Evolutionary conservation across 257 asterid genomes (phyloP).

Genomic region (Phtheirospermum japonicum): DNA sequence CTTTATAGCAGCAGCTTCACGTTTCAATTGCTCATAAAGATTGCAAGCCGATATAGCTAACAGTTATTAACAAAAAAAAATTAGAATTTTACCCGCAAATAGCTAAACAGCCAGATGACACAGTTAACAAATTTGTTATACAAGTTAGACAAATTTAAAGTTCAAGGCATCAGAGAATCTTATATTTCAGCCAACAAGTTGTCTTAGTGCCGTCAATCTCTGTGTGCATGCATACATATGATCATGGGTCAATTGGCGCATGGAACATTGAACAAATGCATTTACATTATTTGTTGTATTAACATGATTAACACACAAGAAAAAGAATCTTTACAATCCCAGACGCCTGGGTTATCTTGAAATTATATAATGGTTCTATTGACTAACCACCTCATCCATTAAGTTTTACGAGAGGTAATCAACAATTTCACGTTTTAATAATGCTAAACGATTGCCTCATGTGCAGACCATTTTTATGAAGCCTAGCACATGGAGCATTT

Average conservation of each 20-base stretch:
- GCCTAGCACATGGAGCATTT: not conserved
- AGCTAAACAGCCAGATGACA: constrained; percentile 20
- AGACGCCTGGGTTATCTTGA: constrained; percentile 14
- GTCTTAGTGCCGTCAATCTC: not conserved
- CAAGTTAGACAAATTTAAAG: constrained; percentile 22
- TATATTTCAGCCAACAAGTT: constrained; percentile 19
- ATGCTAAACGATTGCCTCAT: not conserved
- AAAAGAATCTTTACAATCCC: constrained; percentile 9
- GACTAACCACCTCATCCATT: not conserved
- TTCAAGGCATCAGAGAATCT: constrained; percentile 16
- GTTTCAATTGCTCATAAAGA: constrained; percentile 81
- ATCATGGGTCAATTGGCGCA: constrained; percentile 8
- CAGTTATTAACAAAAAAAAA: constrained; percentile 13
- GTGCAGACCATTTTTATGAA: not conserved
- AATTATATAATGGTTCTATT: not conserved
- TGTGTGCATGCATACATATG: not conserved
- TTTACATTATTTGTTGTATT: constrained; percentile 4
- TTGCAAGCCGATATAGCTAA: constrained; percentile 85
- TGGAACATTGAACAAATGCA: constrained; percentile 5
- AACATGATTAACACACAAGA: constrained; percentile 19
- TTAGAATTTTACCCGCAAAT: constrained; percentile 15
- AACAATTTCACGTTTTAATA: not conserved
- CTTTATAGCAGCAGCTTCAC: constrained; percentile 87
- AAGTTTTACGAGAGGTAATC: not conserved
- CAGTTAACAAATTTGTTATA: constrained; percentile 19